phyloP scores from a whole-genome alignment of 2,329 filamentous ascomycete genomes.

The Xylariaceae sp. region DNA sequence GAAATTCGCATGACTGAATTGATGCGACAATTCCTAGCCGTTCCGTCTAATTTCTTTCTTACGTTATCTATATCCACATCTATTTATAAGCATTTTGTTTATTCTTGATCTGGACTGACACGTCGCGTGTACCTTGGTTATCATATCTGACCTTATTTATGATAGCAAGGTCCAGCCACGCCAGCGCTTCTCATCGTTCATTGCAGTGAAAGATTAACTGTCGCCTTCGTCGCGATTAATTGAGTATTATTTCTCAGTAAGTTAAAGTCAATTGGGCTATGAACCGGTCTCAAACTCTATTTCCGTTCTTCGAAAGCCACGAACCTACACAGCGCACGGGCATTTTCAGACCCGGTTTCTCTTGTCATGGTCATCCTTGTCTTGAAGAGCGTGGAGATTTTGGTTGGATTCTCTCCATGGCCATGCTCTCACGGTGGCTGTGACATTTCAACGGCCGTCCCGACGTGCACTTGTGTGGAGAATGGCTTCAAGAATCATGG shows the following conservation, averaged over 20 bases:
- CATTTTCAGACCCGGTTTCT: constrained; percentile 23
- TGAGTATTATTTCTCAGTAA: constrained; percentile 11
- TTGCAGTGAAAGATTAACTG: constrained; percentile 4
- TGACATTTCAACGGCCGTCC: constrained; percentile 34
- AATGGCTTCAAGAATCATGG: constrained; percentile 30
- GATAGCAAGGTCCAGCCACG: constrained; percentile 2
- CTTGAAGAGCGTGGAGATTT: constrained; percentile 16
- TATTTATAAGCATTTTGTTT: constrained; percentile 39
- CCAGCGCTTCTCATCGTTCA: neutral
- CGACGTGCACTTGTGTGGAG: constrained; percentile 35
- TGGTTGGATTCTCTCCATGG: too few species aligned
- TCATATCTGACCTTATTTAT: constrained; percentile 20
- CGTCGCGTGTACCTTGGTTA: constrained; percentile 15
- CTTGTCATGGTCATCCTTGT: constrained; percentile 24
- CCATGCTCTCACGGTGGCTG: constrained; percentile 14
- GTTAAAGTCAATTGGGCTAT: neutral
- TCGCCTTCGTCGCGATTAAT: neutral
- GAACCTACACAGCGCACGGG: constrained; percentile 5
- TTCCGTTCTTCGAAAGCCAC: neutral
- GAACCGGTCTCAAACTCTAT: neutral
- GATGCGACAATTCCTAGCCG: constrained; percentile 32
- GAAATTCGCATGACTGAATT: constrained; percentile 43
- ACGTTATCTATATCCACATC: constrained; percentile 36
- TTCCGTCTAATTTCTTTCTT: constrained; percentile 30
- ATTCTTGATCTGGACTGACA: constrained; percentile 19